Evolutionary conservation across 2,329 filamentous ascomycete genomes (phyloP).

Genomic region (Phymatotrichopsis omnivora): DNA sequence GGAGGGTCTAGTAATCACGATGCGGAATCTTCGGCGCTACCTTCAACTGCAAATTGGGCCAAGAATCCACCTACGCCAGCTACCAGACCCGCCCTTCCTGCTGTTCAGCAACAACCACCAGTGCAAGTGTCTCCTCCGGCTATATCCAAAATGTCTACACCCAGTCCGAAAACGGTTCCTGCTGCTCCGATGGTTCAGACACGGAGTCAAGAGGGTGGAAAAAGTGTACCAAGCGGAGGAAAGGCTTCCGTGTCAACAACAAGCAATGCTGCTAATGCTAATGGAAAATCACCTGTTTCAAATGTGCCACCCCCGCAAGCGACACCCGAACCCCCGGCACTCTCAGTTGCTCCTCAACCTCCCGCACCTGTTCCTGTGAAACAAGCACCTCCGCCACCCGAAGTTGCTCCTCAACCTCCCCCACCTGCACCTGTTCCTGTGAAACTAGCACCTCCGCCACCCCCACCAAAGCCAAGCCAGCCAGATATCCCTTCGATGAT

Average conservation of each 20-base stretch:
- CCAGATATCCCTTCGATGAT: constrained; percentile 11
- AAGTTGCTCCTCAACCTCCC: constrained; percentile 1
- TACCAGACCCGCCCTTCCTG: constrained; percentile 59
- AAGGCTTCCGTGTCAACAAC: constrained; percentile 15
- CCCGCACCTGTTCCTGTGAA: constrained; percentile 12
- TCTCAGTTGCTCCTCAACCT: constrained; percentile 8
- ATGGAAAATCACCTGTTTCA: constrained; percentile 34
- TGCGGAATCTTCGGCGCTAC: constrained; percentile 80
- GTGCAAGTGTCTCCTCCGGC: constrained; percentile 10
- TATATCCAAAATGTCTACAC: constrained; percentile 32
- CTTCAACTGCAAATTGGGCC: constrained; percentile 90
- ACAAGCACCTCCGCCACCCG: constrained; percentile 15
- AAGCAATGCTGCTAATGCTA: constrained; percentile 11
- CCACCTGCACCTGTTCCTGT: constrained; percentile 9
- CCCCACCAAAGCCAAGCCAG: constrained; percentile 14
- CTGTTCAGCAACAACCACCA: constrained; percentile 15
- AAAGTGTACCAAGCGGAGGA: constrained; percentile 16
- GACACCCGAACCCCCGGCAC: constrained; percentile 29
- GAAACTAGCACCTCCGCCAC: constrained; percentile 5
- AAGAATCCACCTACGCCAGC: constrained; percentile 55
- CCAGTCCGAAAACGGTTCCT: constrained; percentile 24
- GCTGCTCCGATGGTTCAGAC: constrained; percentile 23
- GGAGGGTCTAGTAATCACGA: constrained; percentile 49
- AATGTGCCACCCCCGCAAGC: constrained; percentile 33
- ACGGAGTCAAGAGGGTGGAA: constrained; percentile 22